Conservation (phyloP, 495 filamentous ascomycete species). For the Podospora fimiseda region DNA sequence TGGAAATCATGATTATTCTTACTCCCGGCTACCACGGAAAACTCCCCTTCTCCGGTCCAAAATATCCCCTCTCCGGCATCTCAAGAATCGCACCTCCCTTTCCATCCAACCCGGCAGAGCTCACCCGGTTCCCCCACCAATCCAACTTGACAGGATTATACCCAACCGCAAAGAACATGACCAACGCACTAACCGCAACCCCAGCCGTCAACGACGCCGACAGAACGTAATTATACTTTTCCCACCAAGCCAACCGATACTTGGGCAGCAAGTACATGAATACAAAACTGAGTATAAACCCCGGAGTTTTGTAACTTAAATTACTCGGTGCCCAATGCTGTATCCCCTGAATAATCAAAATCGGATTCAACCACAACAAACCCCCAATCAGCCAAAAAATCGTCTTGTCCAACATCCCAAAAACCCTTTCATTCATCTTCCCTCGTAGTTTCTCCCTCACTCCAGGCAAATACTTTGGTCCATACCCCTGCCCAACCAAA, state of each 20-base stretch:
- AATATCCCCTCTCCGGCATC: constrained; percentile 30
- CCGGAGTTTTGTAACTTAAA: constrained; percentile 27
- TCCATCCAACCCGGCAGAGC: constrained; percentile 27
- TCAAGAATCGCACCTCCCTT: constrained; percentile 18
- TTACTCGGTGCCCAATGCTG: constrained; percentile 31
- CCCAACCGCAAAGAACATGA: constrained; percentile 58
- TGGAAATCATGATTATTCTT: too few species aligned
- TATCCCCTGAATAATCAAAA: constrained; percentile 28
- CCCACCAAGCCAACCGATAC: constrained; percentile 24
- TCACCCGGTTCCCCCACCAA: constrained; percentile 58
- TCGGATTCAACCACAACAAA: constrained; percentile 27
- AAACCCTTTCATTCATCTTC: constrained; percentile 14
- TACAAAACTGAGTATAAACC: constrained; percentile 25
- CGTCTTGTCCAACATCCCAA: constrained; percentile 23
- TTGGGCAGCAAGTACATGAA: constrained; percentile 25
- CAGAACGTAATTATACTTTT: constrained; percentile 60
- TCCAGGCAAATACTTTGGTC: constrained; percentile 27
- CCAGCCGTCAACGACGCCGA: constrained; percentile 57
- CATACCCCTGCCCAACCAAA: constrained; percentile 23
- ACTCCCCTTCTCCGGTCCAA: constrained; percentile 32
- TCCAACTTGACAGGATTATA: constrained; percentile 43
- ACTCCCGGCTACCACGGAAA: constrained; percentile 30
- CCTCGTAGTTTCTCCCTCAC: constrained; percentile 23
- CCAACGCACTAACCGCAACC: constrained; percentile 50
- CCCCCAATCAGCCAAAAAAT: constrained; percentile 24